A percentile compares a stretch with the other conserved stretches of the same genome.
Conservation (phyloP, 305 asterid genomes). For the Monarda citriodora region DNA sequence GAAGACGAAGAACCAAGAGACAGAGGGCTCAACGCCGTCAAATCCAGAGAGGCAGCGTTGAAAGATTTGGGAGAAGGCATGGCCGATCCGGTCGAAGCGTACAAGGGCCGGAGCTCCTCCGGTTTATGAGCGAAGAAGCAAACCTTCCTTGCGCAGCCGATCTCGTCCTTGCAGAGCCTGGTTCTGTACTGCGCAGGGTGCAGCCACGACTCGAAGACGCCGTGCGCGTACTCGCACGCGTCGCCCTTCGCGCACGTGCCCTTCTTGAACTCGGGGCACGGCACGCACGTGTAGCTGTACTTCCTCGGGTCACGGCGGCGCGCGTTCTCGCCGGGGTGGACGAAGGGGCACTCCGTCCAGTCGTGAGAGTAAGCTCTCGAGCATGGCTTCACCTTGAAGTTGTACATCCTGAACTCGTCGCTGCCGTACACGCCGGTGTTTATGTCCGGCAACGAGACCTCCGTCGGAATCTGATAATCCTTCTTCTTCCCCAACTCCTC, state of each 20-base stretch:
- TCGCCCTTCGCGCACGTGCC: constrained; percentile 63
- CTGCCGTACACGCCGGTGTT: constrained; percentile 60
- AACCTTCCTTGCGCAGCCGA: constrained; percentile 70
- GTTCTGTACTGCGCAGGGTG: constrained; percentile 84
- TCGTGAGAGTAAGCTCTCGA: constrained; percentile 80
- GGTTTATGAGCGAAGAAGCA: constrained; percentile 78
- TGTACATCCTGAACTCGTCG: constrained; percentile 77
- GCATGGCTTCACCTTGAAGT: constrained; percentile 76
- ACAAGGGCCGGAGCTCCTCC: constrained; percentile 69
- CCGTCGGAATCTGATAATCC: constrained; percentile 43
- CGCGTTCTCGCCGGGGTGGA: constrained; percentile 86
- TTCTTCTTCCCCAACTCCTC: constrained; percentile 25
- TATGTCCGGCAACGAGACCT: constrained; percentile 62
- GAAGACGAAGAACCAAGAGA: constrained; percentile 44
- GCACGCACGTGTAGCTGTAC: constrained; percentile 63
- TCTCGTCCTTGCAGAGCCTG: constrained; percentile 79
- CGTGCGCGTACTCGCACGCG: constrained; percentile 74
- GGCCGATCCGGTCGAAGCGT: constrained; percentile 72
- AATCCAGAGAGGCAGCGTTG: constrained; percentile 35
- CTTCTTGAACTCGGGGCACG: constrained; percentile 85
- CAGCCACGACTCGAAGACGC: constrained; percentile 85
- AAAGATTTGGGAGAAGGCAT: constrained; percentile 65
- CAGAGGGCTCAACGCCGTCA: constrained; percentile 50
- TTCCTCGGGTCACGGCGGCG: constrained; percentile 68
- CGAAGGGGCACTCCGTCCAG: constrained; percentile 92